Evolutionary conservation across 805 yeast genomes (phyloP).

Genomic region (Sugiyamaella valdiviana): DNA sequence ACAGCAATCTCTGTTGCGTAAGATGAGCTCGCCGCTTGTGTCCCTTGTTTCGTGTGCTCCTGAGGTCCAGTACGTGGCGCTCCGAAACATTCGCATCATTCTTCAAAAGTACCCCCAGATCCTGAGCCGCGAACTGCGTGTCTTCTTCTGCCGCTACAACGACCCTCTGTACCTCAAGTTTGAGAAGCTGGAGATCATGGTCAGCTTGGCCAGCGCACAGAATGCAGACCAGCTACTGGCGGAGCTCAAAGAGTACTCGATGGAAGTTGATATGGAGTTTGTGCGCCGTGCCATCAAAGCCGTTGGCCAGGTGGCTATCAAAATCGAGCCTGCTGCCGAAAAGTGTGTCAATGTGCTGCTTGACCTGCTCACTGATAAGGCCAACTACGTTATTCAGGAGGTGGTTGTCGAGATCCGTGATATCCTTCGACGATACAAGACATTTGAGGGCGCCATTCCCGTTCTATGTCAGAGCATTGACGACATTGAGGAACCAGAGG

Average conservation of each 20-base stretch:
- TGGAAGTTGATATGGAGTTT: conserved; percentile 85
- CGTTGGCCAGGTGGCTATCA: conserved; percentile 83
- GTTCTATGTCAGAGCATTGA: conserved; percentile 43
- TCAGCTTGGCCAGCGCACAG: conserved; percentile 59
- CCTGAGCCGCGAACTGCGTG: conserved; percentile 71
- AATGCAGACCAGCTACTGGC: conserved; percentile 60
- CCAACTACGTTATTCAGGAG: conserved; percentile 76
- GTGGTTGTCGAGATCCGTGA: conserved; percentile 69
- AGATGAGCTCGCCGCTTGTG: conserved; percentile 78
- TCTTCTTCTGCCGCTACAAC: conserved; percentile 82
- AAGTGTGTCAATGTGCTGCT: conserved; percentile 63
- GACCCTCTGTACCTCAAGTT: conserved; percentile 92
- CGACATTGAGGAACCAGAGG: conserved; percentile 70
- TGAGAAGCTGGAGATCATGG: conserved; percentile 85
- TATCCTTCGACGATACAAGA: conserved; percentile 66
- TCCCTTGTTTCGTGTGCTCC: conserved; percentile 84
- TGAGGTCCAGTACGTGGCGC: conserved; percentile 89
- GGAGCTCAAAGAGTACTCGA: conserved; percentile 82
- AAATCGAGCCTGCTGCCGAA: conserved; percentile 55
- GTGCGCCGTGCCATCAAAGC: conserved; percentile 85
- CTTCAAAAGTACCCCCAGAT: conserved; percentile 82
- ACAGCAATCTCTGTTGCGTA: conserved; percentile 47
- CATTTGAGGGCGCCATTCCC: conserved; percentile 44
- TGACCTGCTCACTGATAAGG: conserved; percentile 59
- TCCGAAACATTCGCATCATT: conserved; percentile 83